Percentiles rank a stretch among this genome's conserved stretches.
phyloP scores from a whole-genome alignment of 352 stramenopile genomes.

The Pythium biforme region DNA sequence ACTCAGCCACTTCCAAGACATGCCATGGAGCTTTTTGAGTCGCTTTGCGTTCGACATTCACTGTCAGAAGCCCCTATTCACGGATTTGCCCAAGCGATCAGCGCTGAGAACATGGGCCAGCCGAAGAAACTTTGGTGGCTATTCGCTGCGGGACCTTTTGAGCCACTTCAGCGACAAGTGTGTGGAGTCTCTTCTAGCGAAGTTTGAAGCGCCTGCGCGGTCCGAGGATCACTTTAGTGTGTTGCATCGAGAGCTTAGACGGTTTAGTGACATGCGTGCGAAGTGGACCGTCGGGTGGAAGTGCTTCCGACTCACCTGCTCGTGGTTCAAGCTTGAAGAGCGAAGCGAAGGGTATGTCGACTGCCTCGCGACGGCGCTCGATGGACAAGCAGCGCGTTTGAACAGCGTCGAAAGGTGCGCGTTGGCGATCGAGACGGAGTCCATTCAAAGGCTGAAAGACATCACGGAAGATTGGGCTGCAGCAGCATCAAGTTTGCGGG shows the following conservation, averaged over 20 bases:
- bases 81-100: conserved; percentile 14
- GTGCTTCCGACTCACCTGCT: conserved; percentile 57
- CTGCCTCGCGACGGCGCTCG: conserved; percentile 55
- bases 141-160: conserved; percentile 30
- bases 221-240: conserved; percentile 30
- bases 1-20: conserved; percentile 56
- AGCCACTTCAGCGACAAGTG: conserved; percentile 34
- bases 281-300: conserved; percentile 64
- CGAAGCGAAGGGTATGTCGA: conserved; percentile 30
- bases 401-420: conserved; percentile 35
- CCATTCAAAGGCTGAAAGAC: conserved; percentile 22
- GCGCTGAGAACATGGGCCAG: conserved; percentile 26
- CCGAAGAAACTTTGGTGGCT: conserved; percentile 4
- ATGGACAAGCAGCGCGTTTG: conserved; percentile 45
- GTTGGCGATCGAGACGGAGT: conserved; percentile 31
- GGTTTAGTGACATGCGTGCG: conserved; percentile 27
- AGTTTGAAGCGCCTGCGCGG: neutral
- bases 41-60: conserved; percentile 37
- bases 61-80: conserved; percentile 24
- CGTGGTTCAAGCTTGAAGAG: conserved; percentile 53
- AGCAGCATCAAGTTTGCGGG: neutral
- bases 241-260: conserved; percentile 36
- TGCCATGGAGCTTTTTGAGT: conserved; percentile 63
- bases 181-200: conserved; percentile 12
- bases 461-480: conserved; percentile 53